These are phyloP conservation scores for Chlorella sp. DNA, from an alignment of 139 green algal species.

Conservation along the genomic window DNA sequence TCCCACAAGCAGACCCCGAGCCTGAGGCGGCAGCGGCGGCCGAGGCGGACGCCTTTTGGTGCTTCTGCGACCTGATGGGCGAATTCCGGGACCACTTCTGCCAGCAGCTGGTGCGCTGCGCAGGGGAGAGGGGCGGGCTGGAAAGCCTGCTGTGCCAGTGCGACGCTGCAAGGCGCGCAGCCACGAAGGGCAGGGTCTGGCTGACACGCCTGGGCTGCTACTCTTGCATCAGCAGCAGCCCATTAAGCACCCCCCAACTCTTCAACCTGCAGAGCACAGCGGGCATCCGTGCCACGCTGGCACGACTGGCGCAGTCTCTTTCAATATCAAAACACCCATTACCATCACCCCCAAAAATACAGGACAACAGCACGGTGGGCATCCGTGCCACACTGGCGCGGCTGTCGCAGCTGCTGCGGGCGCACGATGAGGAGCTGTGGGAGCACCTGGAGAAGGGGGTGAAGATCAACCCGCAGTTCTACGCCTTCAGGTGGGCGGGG, in stretches of 20 bases:
- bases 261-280: neutral
- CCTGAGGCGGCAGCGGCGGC: slow-evolving; percentile 45
- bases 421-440: slow-evolving; percentile 63
- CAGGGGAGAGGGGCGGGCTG: neutral
- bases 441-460: slow-evolving; percentile 53
- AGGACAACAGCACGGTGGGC: slow-evolving; percentile 90
- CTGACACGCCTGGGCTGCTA: neutral
- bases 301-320: neutral
- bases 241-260: too few species aligned
- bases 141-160: neutral
- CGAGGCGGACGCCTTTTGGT: slow-evolving; percentile 96
- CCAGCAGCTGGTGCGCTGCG: slow-evolving; percentile 75
- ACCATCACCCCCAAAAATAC: neutral
- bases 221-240: neutral
- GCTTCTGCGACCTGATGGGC: slow-evolving; percentile 85
- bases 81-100: slow-evolving; percentile 95
- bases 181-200: neutral
- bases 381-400: slow-evolving; percentile 82
- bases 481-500: slow-evolving; percentile 86
- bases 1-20: slow-evolving; percentile 50
- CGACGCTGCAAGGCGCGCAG: neutral
- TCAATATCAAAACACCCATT: neutral
- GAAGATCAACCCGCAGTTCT: slow-evolving; percentile 80
- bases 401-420: slow-evolving; percentile 71
- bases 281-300: neutral